These are phyloP conservation scores for Fraxinus cuspidata DNA, from an alignment of 257 asterid species.

Conservation along the genomic window DNA sequence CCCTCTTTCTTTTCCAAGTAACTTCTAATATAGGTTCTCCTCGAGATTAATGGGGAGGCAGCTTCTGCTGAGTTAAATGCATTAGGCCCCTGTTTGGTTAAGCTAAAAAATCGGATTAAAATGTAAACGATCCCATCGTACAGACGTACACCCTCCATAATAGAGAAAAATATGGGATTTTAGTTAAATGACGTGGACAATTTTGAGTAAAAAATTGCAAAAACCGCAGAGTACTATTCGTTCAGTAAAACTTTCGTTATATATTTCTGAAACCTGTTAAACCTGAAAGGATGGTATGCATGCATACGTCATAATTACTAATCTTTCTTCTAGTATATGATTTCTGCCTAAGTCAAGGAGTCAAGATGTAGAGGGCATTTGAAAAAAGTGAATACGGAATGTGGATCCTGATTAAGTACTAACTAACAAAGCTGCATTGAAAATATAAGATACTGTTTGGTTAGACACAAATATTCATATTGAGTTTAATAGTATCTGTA, in stretches of 20 bases:
- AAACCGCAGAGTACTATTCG: not conserved
- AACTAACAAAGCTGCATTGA: not conserved
- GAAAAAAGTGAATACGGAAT: not conserved
- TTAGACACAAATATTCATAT: not conserved
- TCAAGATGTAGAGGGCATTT: not conserved
- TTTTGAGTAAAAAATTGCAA: not conserved
- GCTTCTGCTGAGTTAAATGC: not conserved
- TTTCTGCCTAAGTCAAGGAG: not conserved
- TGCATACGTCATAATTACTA: not conserved
- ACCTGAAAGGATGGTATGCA: not conserved
- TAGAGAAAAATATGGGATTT: not conserved
- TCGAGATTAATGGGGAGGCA: not conserved
- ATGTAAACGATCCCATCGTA: not conserved
- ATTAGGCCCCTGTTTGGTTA: no score
- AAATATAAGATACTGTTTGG: not conserved
- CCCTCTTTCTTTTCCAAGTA: not conserved
- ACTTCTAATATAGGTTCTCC: not conserved
- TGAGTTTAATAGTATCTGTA: not conserved
- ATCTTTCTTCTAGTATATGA: not conserved
- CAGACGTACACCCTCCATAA: not conserved
- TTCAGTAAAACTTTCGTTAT: not conserved
- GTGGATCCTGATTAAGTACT: not conserved
- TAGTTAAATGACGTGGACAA: not conserved
- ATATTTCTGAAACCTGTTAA: not conserved
- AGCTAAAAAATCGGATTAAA: no score